A percentile compares a stretch with the other conserved stretches of the same genome.
Conservation (phyloP, 306 rosid genomes). For the Vicia villosa region DNA sequence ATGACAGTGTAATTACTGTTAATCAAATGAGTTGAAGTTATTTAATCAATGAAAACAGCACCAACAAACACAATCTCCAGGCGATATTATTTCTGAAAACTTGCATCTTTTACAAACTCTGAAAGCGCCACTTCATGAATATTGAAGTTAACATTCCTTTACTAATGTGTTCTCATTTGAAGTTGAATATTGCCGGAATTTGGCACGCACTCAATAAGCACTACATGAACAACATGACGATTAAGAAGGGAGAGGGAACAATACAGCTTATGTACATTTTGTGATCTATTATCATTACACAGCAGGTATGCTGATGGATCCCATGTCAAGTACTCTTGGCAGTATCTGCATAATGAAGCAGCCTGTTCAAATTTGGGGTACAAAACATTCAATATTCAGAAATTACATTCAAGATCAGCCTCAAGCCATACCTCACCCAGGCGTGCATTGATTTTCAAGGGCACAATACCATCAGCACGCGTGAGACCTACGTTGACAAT, state of each 20-base stretch:
- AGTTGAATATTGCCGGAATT: slow-evolving; percentile 3
- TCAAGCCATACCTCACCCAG: slow-evolving; percentile 73
- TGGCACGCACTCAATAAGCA: neutral
- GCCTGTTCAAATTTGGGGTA: slow-evolving; percentile 23
- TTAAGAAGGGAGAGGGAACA: neutral
- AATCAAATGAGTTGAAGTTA: neutral
- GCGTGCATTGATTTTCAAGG: slow-evolving; percentile 83
- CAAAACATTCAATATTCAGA: slow-evolving; percentile 6
- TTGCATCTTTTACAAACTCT: neutral
- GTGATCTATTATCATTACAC: slow-evolving; percentile 30
- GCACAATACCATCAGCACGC: slow-evolving; percentile 85
- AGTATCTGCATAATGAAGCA: slow-evolving; percentile 56
- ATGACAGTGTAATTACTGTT: neutral
- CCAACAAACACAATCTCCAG: neutral
- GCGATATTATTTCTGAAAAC: neutral
- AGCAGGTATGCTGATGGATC: slow-evolving; percentile 76
- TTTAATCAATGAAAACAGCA: neutral
- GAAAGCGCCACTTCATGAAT: neutral
- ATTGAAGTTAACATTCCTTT: slow-evolving; percentile 7
- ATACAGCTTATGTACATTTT: slow-evolving; percentile 11
- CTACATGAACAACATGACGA: neutral
- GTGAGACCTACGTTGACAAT: slow-evolving; percentile 81
- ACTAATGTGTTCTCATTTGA: neutral
- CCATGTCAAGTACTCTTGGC: slow-evolving; percentile 79
- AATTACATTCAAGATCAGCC: slow-evolving; percentile 5